A percentile compares a stretch with the other conserved stretches of the same genome.
These are phyloP conservation scores for Ganoderma lucidum DNA, from an alignment of 1,284 basidiomycete genomes.

Conservation along the genomic window DNA sequence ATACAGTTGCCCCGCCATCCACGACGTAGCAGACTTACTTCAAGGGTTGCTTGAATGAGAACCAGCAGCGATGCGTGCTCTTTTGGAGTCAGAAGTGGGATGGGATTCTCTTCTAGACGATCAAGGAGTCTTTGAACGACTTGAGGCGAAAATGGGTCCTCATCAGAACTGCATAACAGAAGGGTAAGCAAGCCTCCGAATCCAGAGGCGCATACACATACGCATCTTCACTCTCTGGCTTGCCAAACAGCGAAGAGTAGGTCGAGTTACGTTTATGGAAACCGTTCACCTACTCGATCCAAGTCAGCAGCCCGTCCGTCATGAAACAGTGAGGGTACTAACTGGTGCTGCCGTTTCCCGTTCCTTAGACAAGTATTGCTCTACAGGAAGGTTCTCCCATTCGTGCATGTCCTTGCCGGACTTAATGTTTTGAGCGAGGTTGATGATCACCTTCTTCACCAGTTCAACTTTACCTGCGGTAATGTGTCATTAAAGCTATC, in stretches of 20 bases:
- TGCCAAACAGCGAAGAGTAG: slow-evolving; percentile 57
- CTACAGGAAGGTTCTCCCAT: slow-evolving; percentile 60
- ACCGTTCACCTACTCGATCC: slow-evolving; percentile 25
- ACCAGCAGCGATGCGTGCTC: slow-evolving; percentile 85
- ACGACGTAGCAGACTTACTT: slow-evolving; percentile 55
- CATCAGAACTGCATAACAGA: slow-evolving; percentile 46
- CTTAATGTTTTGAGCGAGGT: slow-evolving; percentile 58
- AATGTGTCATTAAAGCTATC: background rate
- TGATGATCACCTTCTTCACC: slow-evolving; percentile 82
- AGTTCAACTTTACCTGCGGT: slow-evolving; percentile 80
- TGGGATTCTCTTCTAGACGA: slow-evolving; percentile 65
- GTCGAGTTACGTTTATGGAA: slow-evolving; percentile 43
- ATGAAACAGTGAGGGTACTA: background rate
- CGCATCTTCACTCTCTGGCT: slow-evolving; percentile 47
- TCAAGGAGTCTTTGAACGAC: slow-evolving; percentile 71
- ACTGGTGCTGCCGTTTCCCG: slow-evolving; percentile 32
- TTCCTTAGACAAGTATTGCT: slow-evolving; percentile 58
- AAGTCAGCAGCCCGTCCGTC: background rate
- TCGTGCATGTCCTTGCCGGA: slow-evolving; percentile 42
- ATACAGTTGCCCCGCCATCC: background rate
- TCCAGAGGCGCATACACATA: slow-evolving; percentile 40
- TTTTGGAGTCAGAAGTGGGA: slow-evolving; percentile 76
- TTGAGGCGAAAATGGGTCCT: slow-evolving; percentile 68
- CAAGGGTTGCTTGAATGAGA: slow-evolving; percentile 86
- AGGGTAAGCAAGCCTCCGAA: background rate